Evolutionary conservation across 2,329 filamentous ascomycete genomes (phyloP).

Genomic region (Colletotrichum musicola): DNA sequence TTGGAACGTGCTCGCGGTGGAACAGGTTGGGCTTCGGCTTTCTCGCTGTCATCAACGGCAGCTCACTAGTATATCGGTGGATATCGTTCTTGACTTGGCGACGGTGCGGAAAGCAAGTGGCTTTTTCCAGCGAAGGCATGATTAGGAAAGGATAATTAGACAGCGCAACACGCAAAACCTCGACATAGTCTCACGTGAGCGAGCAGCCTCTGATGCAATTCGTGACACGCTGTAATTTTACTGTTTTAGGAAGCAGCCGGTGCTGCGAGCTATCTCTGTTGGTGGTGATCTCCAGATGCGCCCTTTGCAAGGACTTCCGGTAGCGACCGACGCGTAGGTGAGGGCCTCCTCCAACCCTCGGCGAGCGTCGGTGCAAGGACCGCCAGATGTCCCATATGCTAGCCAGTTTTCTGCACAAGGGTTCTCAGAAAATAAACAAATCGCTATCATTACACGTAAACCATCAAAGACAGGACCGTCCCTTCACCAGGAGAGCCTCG

Average conservation of each 20-base stretch:
- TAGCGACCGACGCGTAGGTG: no score
- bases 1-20: neutral
- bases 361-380: no score
- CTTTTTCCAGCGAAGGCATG: neutral
- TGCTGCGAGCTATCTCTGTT: no score
- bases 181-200: no score
- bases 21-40: neutral
- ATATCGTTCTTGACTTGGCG: neutral
- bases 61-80: neutral
- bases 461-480: constrained; percentile 2
- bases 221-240: no score
- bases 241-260: no score
- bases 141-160: neutral
- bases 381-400: no score
- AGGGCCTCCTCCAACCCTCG: no score
- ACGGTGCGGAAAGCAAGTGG: neutral
- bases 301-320: no score
- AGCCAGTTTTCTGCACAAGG: no score
- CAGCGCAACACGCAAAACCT: neutral
- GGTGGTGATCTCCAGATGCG: no score
- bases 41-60: neutral
- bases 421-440: neutral
- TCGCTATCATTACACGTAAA: neutral
- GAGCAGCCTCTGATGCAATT: no score
- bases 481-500: constrained; percentile 25